These are phyloP conservation scores for Wickerhamiella alocasiicola DNA, from an alignment of 805 yeast genomes.

Conservation along the genomic window DNA sequence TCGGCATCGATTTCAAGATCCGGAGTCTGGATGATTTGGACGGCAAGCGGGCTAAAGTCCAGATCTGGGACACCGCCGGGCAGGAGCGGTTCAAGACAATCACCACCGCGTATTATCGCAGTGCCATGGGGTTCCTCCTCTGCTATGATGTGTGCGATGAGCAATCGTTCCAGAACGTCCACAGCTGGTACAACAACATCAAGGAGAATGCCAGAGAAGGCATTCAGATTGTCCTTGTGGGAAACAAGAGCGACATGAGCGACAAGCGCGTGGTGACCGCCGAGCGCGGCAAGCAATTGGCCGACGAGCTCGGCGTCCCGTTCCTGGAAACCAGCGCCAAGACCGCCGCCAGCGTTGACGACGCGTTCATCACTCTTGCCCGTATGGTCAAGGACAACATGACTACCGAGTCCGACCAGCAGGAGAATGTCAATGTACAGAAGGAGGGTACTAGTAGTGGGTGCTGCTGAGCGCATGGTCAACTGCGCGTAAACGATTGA, in stretches of 20 bases:
- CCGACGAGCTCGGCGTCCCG: conserved; percentile 75
- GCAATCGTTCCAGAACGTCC: conserved; percentile 82
- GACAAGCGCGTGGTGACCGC: conserved; percentile 74
- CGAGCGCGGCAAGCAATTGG: conserved; percentile 85
- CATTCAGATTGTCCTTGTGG: conserved; percentile 87
- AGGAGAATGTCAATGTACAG: conserved; percentile 24
- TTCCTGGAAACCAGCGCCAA: conserved; percentile 96
- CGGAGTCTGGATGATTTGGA: conserved; percentile 79
- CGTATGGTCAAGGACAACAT: conserved; percentile 73
- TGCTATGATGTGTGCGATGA: conserved; percentile 98
- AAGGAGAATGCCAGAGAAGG: conserved; percentile 95
- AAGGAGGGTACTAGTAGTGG: conserved; percentile 16
- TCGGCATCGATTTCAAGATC: conserved; percentile 96
- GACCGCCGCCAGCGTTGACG: conserved; percentile 82
- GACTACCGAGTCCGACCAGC: conserved; percentile 28
- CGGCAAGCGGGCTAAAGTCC: conserved; percentile 85
- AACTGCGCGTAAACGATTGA: no score
- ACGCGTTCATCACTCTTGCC: conserved; percentile 82
- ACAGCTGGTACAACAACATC: conserved; percentile 91
- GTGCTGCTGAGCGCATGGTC: no score
- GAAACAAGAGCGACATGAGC: conserved; percentile 88
- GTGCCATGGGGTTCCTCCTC: conserved; percentile 94
- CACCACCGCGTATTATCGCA: conserved; percentile 95
- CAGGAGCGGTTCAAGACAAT: conserved; percentile 97
- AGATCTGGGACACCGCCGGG: conserved; percentile 99